A percentile compares a stretch with the other conserved stretches of the same genome.
Conservation (phyloP, 2,329 filamentous ascomycete species). For the Trichoderma brevicompactum region DNA sequence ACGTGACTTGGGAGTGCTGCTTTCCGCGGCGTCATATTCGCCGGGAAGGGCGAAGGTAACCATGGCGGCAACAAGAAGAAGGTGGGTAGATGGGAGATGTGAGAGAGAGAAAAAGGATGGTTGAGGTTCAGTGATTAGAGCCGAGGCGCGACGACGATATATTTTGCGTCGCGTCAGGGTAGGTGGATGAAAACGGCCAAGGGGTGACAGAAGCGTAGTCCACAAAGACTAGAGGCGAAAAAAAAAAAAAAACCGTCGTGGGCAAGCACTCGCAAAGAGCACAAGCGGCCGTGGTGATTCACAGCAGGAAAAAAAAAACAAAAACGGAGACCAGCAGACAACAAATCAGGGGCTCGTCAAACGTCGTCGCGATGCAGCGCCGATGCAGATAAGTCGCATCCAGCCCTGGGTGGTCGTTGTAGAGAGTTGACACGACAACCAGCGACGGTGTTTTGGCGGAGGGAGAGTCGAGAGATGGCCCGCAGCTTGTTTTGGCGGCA, state of each 20-base stretch:
- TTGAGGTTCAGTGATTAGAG: background rate
- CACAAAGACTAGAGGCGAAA: constrained; percentile 13
- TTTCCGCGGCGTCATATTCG: constrained; percentile 42
- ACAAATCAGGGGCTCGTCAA: constrained; percentile 8
- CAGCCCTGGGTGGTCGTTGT: constrained; percentile 4
- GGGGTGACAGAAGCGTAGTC: constrained; percentile 10
- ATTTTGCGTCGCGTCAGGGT: constrained; percentile 21
- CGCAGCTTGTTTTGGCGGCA: constrained; percentile 25
- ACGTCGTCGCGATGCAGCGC: constrained; percentile 16
- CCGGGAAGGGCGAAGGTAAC: constrained; percentile 47
- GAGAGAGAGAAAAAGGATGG: background rate
- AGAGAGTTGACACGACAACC: constrained; percentile 29
- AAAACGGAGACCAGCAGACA: background rate
- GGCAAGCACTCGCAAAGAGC: constrained; percentile 11
- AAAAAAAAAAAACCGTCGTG: constrained; percentile 1
- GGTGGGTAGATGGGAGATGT: background rate
- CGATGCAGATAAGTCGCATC: constrained; percentile 24
- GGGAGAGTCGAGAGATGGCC: constrained; percentile 20
- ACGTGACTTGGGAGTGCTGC: constrained; percentile 46
- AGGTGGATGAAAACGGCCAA: constrained; percentile 23
- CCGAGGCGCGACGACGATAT: constrained; percentile 20
- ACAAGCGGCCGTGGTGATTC: constrained; percentile 6
- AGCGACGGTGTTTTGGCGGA: constrained; percentile 21
- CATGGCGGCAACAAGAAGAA: constrained; percentile 36
- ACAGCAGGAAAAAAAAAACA: constrained; percentile 8